phyloP scores from a whole-genome alignment of 805 yeast genomes.

The Candida pseudoglaebosa region DNA sequence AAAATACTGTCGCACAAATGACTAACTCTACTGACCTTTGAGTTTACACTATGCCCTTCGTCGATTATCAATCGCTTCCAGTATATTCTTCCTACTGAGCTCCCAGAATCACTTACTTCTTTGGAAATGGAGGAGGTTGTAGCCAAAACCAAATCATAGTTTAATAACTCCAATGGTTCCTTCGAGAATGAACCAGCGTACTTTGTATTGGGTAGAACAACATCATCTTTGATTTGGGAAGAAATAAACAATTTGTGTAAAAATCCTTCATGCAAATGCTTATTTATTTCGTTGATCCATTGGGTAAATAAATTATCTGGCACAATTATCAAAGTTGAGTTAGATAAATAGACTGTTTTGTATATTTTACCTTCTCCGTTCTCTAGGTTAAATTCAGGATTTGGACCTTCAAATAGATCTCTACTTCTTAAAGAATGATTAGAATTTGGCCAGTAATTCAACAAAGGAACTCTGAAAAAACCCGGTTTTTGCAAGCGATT shows the following conservation, averaged over 20 bases:
- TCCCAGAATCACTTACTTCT: conserved; percentile 29
- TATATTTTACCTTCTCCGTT: conserved; percentile 14
- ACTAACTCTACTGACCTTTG: conserved; percentile 49
- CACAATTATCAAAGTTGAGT: conserved; percentile 54
- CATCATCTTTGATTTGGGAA: conserved; percentile 23
- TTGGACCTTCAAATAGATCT: conserved; percentile 10
- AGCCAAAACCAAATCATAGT: conserved; percentile 52
- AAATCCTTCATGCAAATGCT: conserved; percentile 43
- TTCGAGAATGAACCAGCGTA: conserved; percentile 18
- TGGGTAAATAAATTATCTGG: conserved; percentile 68
- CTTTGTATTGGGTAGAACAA: conserved; percentile 10
- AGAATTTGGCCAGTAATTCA: conserved; percentile 16
- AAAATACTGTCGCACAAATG: conserved; percentile 43
- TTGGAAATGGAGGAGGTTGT: conserved; percentile 44
- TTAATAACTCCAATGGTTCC: conserved; percentile 29
- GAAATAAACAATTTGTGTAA: conserved; percentile 34
- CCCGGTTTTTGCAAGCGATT: conserved; percentile 41
- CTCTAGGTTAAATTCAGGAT: conserved; percentile 9
- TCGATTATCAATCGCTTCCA: conserved; percentile 75
- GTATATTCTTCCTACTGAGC: conserved; percentile 40
- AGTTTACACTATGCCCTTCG: conserved; percentile 66
- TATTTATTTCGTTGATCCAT: conserved; percentile 56
- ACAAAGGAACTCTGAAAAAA: conserved; percentile 33
- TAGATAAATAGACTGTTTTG: conserved; percentile 40
- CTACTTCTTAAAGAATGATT: conserved; percentile 16